phyloP scores from a whole-genome alignment of 441 rosid genomes.

The Aquilaria agallochum region DNA sequence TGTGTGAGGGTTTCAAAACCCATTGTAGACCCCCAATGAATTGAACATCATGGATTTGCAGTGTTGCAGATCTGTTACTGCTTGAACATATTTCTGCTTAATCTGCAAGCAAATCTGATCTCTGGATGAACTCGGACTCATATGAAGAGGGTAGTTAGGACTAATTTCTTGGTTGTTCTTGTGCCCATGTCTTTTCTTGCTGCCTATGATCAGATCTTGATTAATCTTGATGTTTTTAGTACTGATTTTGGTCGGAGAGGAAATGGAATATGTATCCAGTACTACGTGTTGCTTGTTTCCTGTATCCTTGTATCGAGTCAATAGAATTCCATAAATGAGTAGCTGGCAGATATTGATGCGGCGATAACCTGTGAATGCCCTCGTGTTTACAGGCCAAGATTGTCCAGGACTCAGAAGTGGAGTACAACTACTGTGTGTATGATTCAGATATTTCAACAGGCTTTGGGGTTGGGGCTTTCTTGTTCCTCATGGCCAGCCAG shows the following conservation, averaged over 20 bases:
- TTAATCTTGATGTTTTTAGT: not conserved
- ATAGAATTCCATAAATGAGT: not conserved
- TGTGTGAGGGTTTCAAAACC: too few species aligned
- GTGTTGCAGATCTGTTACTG: too few species aligned
- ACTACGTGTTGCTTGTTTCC: not conserved
- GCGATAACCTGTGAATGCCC: slow-evolving; percentile 4
- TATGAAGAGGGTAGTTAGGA: too few species aligned
- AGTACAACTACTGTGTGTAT: slow-evolving; percentile 48
- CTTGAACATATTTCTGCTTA: too few species aligned
- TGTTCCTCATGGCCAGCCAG: slow-evolving; percentile 54
- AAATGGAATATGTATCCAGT: not conserved
- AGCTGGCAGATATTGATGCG: slow-evolving; percentile 5
- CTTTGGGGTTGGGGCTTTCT: slow-evolving; percentile 54
- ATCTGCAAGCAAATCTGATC: too few species aligned
- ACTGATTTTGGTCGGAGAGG: too few species aligned
- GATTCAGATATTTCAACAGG: slow-evolving; percentile 70
- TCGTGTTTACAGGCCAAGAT: slow-evolving; percentile 50
- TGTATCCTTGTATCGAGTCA: not conserved
- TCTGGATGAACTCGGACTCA: too few species aligned
- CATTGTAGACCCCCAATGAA: too few species aligned
- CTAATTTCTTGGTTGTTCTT: too few species aligned
- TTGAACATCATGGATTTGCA: too few species aligned
- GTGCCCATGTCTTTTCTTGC: too few species aligned
- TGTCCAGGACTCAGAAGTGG: slow-evolving; percentile 38
- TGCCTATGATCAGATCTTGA: too few species aligned